Evolutionary conservation across 176 grass and related monocot genomes (phyloP).

Genomic region (Carex parvula): DNA sequence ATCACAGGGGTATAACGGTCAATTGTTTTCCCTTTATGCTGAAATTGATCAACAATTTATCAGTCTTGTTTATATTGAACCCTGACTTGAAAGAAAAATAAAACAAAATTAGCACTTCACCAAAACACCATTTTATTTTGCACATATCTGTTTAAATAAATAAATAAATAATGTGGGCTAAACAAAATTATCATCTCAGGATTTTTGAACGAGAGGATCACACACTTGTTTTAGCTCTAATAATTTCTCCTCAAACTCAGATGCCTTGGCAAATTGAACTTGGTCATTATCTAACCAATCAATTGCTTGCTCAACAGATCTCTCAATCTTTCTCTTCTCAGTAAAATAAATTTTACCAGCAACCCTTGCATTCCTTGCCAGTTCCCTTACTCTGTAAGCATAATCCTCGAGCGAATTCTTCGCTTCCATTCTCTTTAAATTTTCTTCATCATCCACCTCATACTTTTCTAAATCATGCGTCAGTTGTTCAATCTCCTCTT

Average conservation of each 20-base stretch:
- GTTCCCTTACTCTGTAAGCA: conserved; percentile 19
- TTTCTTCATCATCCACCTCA: conserved; percentile 22
- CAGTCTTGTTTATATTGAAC: too few relatives aligned
- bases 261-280: conserved; percentile 10
- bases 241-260: conserved; percentile 19
- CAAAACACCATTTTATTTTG: too few relatives aligned
- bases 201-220: conserved; percentile 11
- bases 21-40: neutral
- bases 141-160: neutral
- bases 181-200: neutral
- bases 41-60: neutral
- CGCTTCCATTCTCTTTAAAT: conserved; percentile 32
- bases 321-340: conserved; percentile 19
- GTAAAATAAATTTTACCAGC: conserved; percentile 27
- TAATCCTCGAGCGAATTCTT: conserved; percentile 32
- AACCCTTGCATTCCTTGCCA: conserved; percentile 1
- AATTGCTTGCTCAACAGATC: conserved; percentile 19
- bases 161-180: neutral
- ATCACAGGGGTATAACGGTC: neutral
- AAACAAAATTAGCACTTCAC: too few relatives aligned
- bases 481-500: conserved; percentile 20
- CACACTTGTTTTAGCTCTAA: conserved; percentile 14
- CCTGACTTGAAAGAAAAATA: too few relatives aligned
- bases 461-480: conserved; percentile 18
- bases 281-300: conserved; percentile 15